Base-by-base conservation (phyloP, 768 basidiomycete genomes). In the Mycena capillaripes region DNA sequence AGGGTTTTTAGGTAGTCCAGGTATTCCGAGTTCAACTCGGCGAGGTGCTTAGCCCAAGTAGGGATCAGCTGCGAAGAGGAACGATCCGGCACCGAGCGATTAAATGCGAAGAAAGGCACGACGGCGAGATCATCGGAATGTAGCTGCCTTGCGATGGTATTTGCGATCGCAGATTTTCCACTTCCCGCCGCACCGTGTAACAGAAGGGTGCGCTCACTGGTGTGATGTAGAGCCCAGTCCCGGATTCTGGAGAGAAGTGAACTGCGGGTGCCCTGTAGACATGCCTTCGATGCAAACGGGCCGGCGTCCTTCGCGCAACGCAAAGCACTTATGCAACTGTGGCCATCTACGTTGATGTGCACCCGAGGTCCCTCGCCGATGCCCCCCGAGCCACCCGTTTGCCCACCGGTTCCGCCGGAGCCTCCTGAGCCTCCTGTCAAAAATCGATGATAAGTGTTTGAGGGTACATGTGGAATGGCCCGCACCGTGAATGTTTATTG, bases 1-100 rank as follows among this genome's bases (percentile, higher is more conserved):
- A 57, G n/a, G 32, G 21, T 36, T 4, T 57, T 32, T 34, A 57
- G 29, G 34, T 57, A 38, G 19, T 34, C 11, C n/a, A 32, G 21
- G 30, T 62, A 62, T 19, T 32, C 19, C n/a, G 44, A 11, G 60
- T 48, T 32, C 29, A 32, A n/a, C 30, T 62, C 12, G 16, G 60
- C 60, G 1, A 62, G 30, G 14, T 62, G 44, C 32, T 62, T 50
- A 30, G 60, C 60, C 60, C 60, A 62, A 48, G 60, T 32, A 25
- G 60, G 60, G 30, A 62, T 62, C 9, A 50, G 60, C 58, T 59
- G 58, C 14, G 58, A 59, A 14, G 27, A 29, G 25, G 50, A 52
- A 29, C 50, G 50, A 29, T 10, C 19, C 50, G 12, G 50, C 9
- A 52, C 50, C 19, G 50, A 52, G 50, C 50, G 14, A 21, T 52